Percentiles rank a stretch among this genome's conserved stretches.
Evolutionary conservation across 2,329 filamentous ascomycete species (phyloP).

Genomic region (Chaetomium olivaceum): DNA sequence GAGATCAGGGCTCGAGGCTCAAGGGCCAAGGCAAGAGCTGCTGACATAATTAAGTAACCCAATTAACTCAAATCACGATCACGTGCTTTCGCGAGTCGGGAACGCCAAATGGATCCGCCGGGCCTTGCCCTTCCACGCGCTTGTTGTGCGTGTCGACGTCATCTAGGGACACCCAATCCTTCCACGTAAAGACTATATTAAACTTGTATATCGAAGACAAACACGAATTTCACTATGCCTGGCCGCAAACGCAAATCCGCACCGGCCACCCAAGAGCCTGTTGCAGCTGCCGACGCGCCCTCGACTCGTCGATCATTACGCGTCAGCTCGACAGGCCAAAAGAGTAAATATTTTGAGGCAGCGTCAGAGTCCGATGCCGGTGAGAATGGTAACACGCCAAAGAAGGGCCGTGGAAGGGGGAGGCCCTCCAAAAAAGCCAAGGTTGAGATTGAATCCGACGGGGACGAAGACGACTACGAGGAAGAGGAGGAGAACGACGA

Average conservation of each 20-base stretch:
- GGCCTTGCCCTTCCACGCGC: background rate
- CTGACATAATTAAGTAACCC: background rate
- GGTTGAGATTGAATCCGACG: slow-evolving; percentile 15
- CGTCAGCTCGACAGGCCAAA: slow-evolving; percentile 45
- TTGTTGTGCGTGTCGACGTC: background rate
- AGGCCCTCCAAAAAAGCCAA: slow-evolving; percentile 22
- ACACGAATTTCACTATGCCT: slow-evolving; percentile 38
- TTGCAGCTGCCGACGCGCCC: slow-evolving; percentile 35
- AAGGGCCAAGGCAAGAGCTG: background rate
- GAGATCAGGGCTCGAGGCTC: background rate
- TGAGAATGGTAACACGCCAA: background rate
- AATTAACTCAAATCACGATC: background rate
- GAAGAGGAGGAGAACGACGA: slow-evolving; percentile 24
- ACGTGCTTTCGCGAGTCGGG: slow-evolving; percentile 15
- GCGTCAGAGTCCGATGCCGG: slow-evolving; percentile 24
- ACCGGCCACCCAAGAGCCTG: slow-evolving; percentile 22
- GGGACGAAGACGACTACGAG: slow-evolving; percentile 24
- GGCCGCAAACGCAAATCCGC: slow-evolving; percentile 42
- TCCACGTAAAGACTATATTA: background rate
- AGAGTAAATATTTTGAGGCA: slow-evolving; percentile 55
- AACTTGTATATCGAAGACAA: background rate
- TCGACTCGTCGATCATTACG: slow-evolving; percentile 49
- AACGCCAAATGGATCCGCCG: background rate
- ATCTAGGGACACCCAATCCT: background rate
- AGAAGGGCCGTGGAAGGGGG: slow-evolving; percentile 14